Base-by-base conservation (phyloP, 1,284 basidiomycete genomes). In the Leccinum pachyderme region DNA sequence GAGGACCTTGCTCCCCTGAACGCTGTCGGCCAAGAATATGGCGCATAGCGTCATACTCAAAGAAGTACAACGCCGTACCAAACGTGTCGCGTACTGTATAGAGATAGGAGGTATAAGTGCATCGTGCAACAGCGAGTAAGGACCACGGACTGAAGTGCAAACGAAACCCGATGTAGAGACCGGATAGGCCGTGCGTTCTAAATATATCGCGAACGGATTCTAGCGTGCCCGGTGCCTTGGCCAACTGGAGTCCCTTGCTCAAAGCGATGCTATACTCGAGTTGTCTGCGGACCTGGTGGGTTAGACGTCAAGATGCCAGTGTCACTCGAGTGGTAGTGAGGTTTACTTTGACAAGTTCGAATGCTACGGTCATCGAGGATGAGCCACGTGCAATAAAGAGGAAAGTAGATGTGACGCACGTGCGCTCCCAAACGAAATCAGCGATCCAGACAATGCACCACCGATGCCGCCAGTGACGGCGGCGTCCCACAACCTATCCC, bases 181-280 rank as follows among this genome's bases (percentile, higher is more conserved):
- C 91, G 12, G 74, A 65, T 13, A 89, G 54, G n/a, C 92, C 92
- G 60, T 81, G 84, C 27, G 75, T 68, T 60, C 76, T 77, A 63
- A 85, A 81, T 44, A 90, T 91, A 32, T 90, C 89, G 50, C 74
- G 79, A 57, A 86, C 85, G n/a, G 89, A 87, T 57, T 84, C 78
- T 51, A 81, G 55, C n/a, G 89, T 93, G 39, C 81, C 78, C 28
- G 89, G 90, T 13, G 89, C 83, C 66, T 86, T 90, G 5, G 73
- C 73, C 49, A 92, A 67, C 13, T 78, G 73, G 33, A 88, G 55
- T 4, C 91, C 90, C 65, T 88, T 89, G 69, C 77, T 86, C 24
- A 84, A 83, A 24, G 93, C 92, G 57, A 98, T 98, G 48, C 92
- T 86, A 66, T 91, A 98, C 73, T 98, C 96, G 49, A 99, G 78